These are phyloP conservation scores for Aspergillus persii DNA, from an alignment of 2,329 filamentous ascomycete genomes.

Conservation along the genomic window DNA sequence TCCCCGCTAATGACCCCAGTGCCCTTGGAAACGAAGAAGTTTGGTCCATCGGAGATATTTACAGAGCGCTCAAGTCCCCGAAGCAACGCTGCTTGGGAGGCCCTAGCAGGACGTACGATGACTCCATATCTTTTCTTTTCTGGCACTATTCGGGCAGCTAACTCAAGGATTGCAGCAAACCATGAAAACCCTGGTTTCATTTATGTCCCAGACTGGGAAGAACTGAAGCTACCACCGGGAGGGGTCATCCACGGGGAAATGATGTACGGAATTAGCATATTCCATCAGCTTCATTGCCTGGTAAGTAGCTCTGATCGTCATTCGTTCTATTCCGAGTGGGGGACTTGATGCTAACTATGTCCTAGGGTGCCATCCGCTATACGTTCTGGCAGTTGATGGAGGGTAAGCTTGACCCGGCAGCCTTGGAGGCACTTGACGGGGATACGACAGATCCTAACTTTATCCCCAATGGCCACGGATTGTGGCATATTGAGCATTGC, in stretches of 20 bases:
- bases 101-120: not conserved
- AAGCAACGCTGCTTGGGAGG: not conserved
- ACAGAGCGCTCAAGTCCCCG: too few species aligned
- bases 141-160: not conserved
- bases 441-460: not conserved
- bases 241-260: too few species aligned
- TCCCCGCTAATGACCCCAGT: too few species aligned
- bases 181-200: not conserved
- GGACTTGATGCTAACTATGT: not conserved
- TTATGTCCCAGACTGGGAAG: too few species aligned
- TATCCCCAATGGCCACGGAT: not conserved
- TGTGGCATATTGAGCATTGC: not conserved
- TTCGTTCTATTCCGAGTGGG: not conserved
- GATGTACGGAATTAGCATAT: not conserved
- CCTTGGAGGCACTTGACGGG: too few species aligned
- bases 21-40: too few species aligned
- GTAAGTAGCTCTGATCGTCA: not conserved
- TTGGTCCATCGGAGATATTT: too few species aligned
- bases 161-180: not conserved
- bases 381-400: not conserved
- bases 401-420: not conserved
- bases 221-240: too few species aligned
- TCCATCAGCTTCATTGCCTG: conserved; percentile 1
- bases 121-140: not conserved
- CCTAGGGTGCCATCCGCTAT: too few species aligned